Conservation (phyloP, 2,329 filamentous ascomycete genomes). For the Xylariaceae sp. region DNA sequence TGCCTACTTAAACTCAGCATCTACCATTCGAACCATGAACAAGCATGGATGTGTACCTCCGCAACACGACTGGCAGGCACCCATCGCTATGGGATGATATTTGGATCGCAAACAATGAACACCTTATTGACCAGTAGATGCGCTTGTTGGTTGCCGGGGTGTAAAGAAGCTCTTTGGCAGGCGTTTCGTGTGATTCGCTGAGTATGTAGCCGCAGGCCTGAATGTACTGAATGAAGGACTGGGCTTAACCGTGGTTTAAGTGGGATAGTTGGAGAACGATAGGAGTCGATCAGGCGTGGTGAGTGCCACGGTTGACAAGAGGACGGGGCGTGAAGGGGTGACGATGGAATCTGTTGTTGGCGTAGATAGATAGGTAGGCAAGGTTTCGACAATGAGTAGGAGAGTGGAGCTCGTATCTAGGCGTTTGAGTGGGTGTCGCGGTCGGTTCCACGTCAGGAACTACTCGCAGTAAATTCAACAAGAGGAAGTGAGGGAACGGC, state of each 20-base stretch:
- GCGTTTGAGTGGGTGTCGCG: constrained; percentile 24
- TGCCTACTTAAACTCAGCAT: constrained; percentile 59
- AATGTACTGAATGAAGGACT: constrained; percentile 9
- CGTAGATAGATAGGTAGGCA: constrained; percentile 10
- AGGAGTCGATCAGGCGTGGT: constrained; percentile 9
- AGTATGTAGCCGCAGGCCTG: neutral
- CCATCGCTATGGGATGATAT: constrained; percentile 39
- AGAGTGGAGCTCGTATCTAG: constrained; percentile 23
- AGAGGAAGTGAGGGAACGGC: constrained; percentile 6
- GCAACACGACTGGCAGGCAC: constrained; percentile 47
- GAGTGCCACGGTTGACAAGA: constrained; percentile 1
- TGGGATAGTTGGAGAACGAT: constrained; percentile 5
- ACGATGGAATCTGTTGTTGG: constrained; percentile 8
- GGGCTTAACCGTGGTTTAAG: neutral
- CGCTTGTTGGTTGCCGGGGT: neutral
- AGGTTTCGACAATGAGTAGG: constrained; percentile 17
- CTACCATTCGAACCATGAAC: constrained; percentile 13
- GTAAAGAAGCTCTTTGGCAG: constrained; percentile 3
- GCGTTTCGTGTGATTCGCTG: constrained; percentile 6
- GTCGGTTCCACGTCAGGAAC: constrained; percentile 23
- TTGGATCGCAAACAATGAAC: constrained; percentile 10
- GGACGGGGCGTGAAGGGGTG: neutral
- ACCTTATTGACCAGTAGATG: neutral
- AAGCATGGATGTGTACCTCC: constrained; percentile 39
- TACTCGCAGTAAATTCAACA: too few species aligned